phyloP scores from a whole-genome alignment of 2,329 filamentous ascomycete genomes.

The Lecanosticta acicola region DNA sequence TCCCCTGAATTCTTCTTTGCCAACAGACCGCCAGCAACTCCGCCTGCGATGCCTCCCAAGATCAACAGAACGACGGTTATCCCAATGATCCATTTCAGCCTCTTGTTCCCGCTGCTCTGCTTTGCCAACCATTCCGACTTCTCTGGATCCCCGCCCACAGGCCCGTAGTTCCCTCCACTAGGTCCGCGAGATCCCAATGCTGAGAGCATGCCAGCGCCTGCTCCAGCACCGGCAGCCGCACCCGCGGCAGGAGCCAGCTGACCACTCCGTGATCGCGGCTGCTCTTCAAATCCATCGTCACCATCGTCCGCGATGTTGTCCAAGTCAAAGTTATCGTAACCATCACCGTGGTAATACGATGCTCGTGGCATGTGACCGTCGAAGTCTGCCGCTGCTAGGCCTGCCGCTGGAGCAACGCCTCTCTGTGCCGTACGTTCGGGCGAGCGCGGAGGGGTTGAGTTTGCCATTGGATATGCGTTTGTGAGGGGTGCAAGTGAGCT shows the following conservation, averaged over 20 bases:
- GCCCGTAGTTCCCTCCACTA: conserved; percentile 47
- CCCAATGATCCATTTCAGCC: conserved; percentile 64
- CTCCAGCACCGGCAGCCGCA: conserved; percentile 37
- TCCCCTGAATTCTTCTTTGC: conserved; percentile 36
- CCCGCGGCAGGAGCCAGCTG: conserved; percentile 39
- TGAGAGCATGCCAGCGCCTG: conserved; percentile 37
- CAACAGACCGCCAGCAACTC: conserved; percentile 67
- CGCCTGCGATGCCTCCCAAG: conserved; percentile 65
- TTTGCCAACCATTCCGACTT: conserved; percentile 61
- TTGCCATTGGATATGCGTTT: conserved; percentile 9
- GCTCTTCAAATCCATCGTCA: conserved; percentile 69
- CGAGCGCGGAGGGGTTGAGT: conserved; percentile 15
- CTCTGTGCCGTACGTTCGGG: conserved; percentile 11
- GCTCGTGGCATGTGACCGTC: conserved; percentile 13
- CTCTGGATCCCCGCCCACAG: conserved; percentile 50
- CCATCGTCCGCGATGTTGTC: conserved; percentile 80
- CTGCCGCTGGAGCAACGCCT: conserved; percentile 21
- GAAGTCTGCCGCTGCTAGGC: conserved; percentile 9
- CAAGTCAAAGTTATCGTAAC: conserved; percentile 55
- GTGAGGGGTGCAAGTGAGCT: conserved; percentile 26
- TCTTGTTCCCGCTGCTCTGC: conserved; percentile 58
- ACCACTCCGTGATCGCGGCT: conserved; percentile 17
- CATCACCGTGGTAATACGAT: conserved; percentile 25
- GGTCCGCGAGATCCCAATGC: conserved; percentile 26
- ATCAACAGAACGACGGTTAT: conserved; percentile 59